Evolutionary conservation across 2,329 filamentous ascomycete genomes (phyloP), one percentile per base, ranked within the genome.

Genomic region (Pseudogymnoascus sp.): DNA sequence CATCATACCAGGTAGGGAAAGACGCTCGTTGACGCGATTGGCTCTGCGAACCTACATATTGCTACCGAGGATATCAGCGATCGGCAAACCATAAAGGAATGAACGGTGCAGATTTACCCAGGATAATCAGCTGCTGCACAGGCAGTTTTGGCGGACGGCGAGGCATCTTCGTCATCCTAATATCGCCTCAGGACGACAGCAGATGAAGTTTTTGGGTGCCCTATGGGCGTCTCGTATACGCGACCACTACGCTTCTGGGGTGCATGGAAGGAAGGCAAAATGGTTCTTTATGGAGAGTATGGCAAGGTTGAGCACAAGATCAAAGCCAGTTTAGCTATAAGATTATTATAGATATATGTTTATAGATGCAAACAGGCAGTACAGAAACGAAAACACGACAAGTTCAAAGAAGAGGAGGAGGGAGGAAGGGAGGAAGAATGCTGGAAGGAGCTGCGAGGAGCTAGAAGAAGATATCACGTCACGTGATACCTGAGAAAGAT

Each of bases 11-110:
- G 73, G 66, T 82, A 73, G 59, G 71, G 71, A 41, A 66, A 72
- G 41, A 73, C 68, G 22, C 70, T 72, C 37, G 88, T 90, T 67
- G 89, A 78, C 6, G 88, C 82, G 63, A 88, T 76, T 7, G 89
- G 89, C 72, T 93, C 89, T 63, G 89, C 86, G 70, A 93, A 88
- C 70, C 89, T 83, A 71, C 88, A 90, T 76, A 91, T 81, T 71
- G 88, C 89, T 91, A 67, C 36, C 62, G 33, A 60, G 39, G 50
- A 59, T 60, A 58, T 54, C 43, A 41, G 38, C 35, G 28, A 33
- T 54, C 47, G 8, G n/a, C 47, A 54, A 12, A 22, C 39, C n/a
- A n/a, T 30, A 35, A 60, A 50, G 25, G 16, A 54, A 35, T 8
- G 7, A 58, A 58, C 8, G 11, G 16, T n/a, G 22, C 35, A 18